These are phyloP conservation scores for Nannochloropsis salina DNA, from an alignment of 108 stramenopile species.

Conservation along the genomic window DNA sequence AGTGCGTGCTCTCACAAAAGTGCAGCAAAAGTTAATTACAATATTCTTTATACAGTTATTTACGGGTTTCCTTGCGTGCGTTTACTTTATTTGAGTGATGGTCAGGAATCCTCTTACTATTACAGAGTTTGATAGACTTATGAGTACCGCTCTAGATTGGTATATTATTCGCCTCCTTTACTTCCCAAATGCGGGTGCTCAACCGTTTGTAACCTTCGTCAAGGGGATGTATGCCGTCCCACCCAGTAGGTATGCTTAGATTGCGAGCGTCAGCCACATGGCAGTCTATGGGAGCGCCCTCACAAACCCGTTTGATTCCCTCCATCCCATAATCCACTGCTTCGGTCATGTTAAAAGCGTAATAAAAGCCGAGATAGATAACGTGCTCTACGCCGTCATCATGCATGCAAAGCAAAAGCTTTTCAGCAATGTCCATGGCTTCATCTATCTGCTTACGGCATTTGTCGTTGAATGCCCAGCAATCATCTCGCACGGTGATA, in stretches of 20 bases:
- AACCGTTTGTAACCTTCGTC: neutral
- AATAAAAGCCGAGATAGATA: slow-evolving; percentile 15
- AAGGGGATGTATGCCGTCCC: neutral
- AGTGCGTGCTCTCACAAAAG: too few relatives aligned
- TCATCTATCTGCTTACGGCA: neutral
- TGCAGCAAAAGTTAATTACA: too few relatives aligned
- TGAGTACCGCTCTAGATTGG: neutral
- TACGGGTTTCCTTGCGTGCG: too few relatives aligned
- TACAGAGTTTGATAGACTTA: neutral
- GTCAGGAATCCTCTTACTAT: neutral
- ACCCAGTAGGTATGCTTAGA: neutral
- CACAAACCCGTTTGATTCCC: neutral
- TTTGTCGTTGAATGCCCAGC: slow-evolving; percentile 8
- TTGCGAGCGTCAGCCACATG: neutral
- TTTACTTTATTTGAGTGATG: too few relatives aligned
- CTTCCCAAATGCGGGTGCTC: neutral
- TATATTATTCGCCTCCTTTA: neutral
- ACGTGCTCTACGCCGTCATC: neutral
- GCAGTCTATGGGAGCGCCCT: neutral
- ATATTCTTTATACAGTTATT: too few relatives aligned
- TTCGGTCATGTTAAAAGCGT: neutral
- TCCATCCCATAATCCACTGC: neutral
- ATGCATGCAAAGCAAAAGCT: neutral
- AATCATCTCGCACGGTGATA: slow-evolving; percentile 19
- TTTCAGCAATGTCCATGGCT: neutral